Evolutionary conservation across 495 filamentous ascomycete genomes (phyloP), one percentile per base, ranked within the genome.

Genomic region (Neurospora discreta): DNA sequence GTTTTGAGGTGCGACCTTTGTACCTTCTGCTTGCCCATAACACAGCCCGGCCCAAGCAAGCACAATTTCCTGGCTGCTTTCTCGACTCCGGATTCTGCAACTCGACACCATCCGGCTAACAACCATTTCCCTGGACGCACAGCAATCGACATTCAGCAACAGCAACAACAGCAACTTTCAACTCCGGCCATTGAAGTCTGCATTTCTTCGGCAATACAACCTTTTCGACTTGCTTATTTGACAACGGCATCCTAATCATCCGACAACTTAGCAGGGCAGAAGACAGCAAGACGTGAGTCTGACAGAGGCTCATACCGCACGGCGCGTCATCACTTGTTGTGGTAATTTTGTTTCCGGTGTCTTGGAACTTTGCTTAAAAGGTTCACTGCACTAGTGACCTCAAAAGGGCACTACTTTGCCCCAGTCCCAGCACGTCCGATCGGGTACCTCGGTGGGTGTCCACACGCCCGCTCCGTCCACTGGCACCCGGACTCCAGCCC

Each of bases 1-100:
- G n/a, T n/a, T n/a, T n/a, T 74, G 69, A 40, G 26, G 69, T 36
- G n/a, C 23, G 58, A 65, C 26, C 68, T 68, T 60, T 71, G 79
- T 79, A 80, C 79, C 78, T 79, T n/a, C 20, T 71, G 72, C 68
- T 71, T 71, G 70, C 46, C 71, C 40, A 60, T 39, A 75, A 75
- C 75, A 71, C 43, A 43, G 33, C 33, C 33, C 33, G 60, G 20
- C 58, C 52, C 44, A 65, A 33, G 46, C 44, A 65, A 33, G 38
- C 8, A 38, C 38, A 7, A 65, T 36, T 65, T 65, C 52, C 52
- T 30, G 52, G 26, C 52, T 15, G 52, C 26, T 65, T 65, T 65
- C 46, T 58, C 46, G 46, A 58, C 46, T 58, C 46, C 20, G 23
- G 46, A 58, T 65, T 60, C 26, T 60, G 52, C 52, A 60, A 60